These are phyloP conservation scores for Excoecaria agallocha DNA, from an alignment of 345 rosid genomes.

Conservation along the genomic window DNA sequence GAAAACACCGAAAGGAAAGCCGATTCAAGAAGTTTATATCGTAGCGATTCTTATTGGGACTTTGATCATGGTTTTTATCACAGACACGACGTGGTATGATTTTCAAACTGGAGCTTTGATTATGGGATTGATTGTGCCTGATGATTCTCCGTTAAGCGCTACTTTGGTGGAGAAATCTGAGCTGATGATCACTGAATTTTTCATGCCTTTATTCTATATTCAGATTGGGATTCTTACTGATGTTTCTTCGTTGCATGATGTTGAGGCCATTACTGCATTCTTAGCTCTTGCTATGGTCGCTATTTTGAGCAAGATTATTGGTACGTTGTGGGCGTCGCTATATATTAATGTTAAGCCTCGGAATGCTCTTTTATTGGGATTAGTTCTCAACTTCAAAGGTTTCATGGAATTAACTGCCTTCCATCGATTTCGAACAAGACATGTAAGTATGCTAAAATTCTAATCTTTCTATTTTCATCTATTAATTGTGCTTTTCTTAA, in stretches of 20 bases:
- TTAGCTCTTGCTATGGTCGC: not conserved
- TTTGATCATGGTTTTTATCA: not conserved
- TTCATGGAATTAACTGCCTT: not conserved
- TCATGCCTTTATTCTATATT: slow-evolving; percentile 29
- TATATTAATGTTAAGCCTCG: slow-evolving; percentile 3
- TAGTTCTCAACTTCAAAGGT: slow-evolving; percentile 27
- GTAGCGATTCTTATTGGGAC: slow-evolving; percentile 2
- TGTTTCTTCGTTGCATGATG: not conserved
- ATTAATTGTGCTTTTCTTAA: too few species aligned
- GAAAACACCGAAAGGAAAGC: slow-evolving; percentile 25
- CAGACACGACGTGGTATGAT: slow-evolving; percentile 12
- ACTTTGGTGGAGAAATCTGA: slow-evolving; percentile 28
- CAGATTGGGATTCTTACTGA: slow-evolving; percentile 10
- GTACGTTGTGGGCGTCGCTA: slow-evolving; percentile 4
- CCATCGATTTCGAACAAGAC: not conserved
- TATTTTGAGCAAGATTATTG: slow-evolving; percentile 15
- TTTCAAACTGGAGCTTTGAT: slow-evolving; percentile 14
- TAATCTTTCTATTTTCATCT: too few species aligned
- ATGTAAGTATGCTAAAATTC: not conserved
- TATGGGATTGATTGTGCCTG: slow-evolving; percentile 26
- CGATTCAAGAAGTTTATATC: slow-evolving; percentile 15
- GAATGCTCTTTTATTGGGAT: slow-evolving; percentile 22
- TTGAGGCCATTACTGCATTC: not conserved
- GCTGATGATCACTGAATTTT: slow-evolving; percentile 17
- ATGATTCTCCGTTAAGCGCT: slow-evolving; percentile 36